Base-by-base conservation (phyloP, 1,284 basidiomycete species). In the Grifola frondosa region DNA sequence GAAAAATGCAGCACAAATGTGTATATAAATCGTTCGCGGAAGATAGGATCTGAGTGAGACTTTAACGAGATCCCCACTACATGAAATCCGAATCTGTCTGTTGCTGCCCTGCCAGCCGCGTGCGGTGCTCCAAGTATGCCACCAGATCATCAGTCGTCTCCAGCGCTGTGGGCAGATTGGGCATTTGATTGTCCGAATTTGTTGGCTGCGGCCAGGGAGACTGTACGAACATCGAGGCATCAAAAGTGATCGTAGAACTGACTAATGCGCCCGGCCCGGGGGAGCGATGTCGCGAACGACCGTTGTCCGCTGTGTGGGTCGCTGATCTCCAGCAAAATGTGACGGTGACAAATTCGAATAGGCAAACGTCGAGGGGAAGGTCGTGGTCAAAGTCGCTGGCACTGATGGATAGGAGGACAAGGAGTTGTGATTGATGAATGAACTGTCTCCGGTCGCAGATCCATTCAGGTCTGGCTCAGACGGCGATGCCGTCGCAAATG, bases 321-420 rank as follows among this genome's bases (percentile, higher is more conserved):
- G 47, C 21, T 37, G 46, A 11, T 42, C 47, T 6, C 40, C 43
- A 12, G 52, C 34, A 26, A 60, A 58, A 42, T 49, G 51, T 12
- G 58, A 58, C 13, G 55, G 60, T n/a, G 54, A 53, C 20, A 59
- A 42, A 37, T 56, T 61, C n/a, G 54, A 44, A 39, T 58, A 58
- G 19, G 59, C 48, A 30, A 58, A 53, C 20, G 42, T 46, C 1
- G 59, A 54, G 11, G 53, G 53, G 42, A 58, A 60, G 6, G 56
- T 48, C 33, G 48, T 56, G n/a, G 51, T 56, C 29, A 56, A 41
- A 23, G 54, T 39, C 23, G 54, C 38, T 6, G 48, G 17, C 15
- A 30, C 28, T 33, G 32, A 26, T 22, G 22, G 24, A 21, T 11
- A 16, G 20, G 23, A 19, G 25, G 17, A 21, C n/a, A n/a, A n/a